Evolutionary conservation across 2,329 filamentous ascomycete genomes (phyloP).

Genomic region (Curvularia sp.): DNA sequence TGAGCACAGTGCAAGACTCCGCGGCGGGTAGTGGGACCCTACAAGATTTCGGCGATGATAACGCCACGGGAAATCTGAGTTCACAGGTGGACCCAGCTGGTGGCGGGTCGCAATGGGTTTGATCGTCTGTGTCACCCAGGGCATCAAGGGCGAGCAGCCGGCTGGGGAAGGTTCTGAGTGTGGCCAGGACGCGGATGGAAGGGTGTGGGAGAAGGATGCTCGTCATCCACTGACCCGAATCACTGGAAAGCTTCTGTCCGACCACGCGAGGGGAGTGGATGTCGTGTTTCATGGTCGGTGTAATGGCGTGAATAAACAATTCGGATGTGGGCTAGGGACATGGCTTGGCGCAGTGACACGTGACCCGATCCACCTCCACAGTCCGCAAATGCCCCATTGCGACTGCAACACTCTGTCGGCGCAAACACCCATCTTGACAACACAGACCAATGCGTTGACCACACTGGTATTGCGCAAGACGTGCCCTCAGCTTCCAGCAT

Average conservation of each 20-base stretch:
- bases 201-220: conserved; percentile 5
- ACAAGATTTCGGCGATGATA: conserved; percentile 27
- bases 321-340: not conserved
- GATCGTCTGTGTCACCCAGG: conserved; percentile 22
- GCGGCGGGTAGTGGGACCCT: conserved; percentile 10
- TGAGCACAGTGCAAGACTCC: conserved; percentile 4
- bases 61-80: conserved; percentile 20
- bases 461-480: conserved; percentile 1
- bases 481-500: conserved; percentile 14
- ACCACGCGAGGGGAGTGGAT: conserved; percentile 20
- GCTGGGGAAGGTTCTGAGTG: conserved; percentile 18
- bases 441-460: conserved; percentile 5
- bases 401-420: conserved; percentile 1
- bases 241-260: conserved; percentile 5
- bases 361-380: conserved; percentile 2
- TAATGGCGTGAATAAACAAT: conserved; percentile 13
- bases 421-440: conserved; percentile 3
- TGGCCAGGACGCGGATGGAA: conserved; percentile 8
- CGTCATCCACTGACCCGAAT: conserved; percentile 1
- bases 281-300: conserved; percentile 9
- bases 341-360: conserved; percentile 5
- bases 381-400: not conserved
- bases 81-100: conserved; percentile 19
- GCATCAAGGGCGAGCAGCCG: conserved; percentile 21
- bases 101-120: conserved; percentile 19